Percentiles rank a stretch among this genome's conserved stretches.
These are phyloP conservation scores for Dittrichia graveolens DNA, from an alignment of 129 eudicot species.

Conservation along the genomic window DNA sequence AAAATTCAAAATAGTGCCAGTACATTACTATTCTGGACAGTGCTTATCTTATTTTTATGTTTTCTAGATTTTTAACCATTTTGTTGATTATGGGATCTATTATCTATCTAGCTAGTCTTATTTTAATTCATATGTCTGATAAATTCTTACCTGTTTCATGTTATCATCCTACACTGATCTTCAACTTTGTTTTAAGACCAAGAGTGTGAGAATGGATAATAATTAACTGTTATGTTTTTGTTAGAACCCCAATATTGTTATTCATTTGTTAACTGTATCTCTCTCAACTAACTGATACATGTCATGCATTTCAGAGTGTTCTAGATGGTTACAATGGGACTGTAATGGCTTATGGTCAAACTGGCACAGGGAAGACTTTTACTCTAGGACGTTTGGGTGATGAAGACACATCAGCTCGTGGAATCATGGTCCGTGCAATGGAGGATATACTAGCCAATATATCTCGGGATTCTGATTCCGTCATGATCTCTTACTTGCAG, in stretches of 20 bases:
- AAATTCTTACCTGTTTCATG: not conserved
- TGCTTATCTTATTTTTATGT: not conserved
- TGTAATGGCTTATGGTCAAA: slow-evolving; percentile 99
- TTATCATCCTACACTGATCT: too few relatives aligned
- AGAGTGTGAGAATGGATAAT: too few relatives aligned
- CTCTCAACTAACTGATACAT: slow-evolving; percentile 19
- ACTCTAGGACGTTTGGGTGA: slow-evolving; percentile 97
- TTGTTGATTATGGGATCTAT: slow-evolving; percentile 7
- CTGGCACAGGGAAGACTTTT: slow-evolving; percentile 97
- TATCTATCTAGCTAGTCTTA: not conserved
- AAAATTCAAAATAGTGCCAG: not conserved
- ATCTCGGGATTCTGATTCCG: slow-evolving; percentile 72
- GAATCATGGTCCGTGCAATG: slow-evolving; percentile 99
- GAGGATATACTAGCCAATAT: slow-evolving; percentile 85
- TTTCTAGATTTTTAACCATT: slow-evolving; percentile 1
- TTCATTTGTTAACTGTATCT: not conserved
- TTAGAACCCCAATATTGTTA: too few relatives aligned
- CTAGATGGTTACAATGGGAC: slow-evolving; percentile 99
- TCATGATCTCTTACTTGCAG: slow-evolving; percentile 89
- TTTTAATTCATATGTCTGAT: not conserved
- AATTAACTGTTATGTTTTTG: too few relatives aligned
- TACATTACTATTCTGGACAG: not conserved
- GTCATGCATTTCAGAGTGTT: slow-evolving; percentile 72
- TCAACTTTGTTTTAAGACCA: too few relatives aligned
- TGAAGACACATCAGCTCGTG: slow-evolving; percentile 98